Percentiles rank a stretch among this genome's conserved stretches.
Evolutionary conservation across 2,329 filamentous ascomycete genomes (phyloP).

Genomic region (Colletotrichum camelliae): DNA sequence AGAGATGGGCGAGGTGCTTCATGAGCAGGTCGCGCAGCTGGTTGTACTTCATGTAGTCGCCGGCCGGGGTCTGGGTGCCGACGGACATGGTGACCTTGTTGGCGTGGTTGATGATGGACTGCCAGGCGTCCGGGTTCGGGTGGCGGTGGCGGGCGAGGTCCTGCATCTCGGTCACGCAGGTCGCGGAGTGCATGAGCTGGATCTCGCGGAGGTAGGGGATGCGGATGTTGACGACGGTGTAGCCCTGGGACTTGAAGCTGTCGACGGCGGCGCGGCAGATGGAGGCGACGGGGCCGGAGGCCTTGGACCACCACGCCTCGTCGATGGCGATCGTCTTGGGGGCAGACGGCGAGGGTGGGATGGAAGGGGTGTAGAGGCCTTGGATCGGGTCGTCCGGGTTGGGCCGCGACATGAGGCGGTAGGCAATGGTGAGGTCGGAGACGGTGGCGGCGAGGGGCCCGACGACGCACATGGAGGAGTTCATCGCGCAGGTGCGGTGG

Average conservation of each 20-base stretch:
- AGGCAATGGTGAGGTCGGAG: constrained; percentile 81
- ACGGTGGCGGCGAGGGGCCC: constrained; percentile 81
- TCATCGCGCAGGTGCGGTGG: constrained; percentile 66
- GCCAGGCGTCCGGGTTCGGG: constrained; percentile 51
- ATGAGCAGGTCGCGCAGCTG: constrained; percentile 78
- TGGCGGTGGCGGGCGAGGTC: constrained; percentile 44
- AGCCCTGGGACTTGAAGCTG: constrained; percentile 57
- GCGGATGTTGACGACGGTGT: constrained; percentile 61
- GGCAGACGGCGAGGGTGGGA: constrained; percentile 43
- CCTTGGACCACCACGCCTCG: constrained; percentile 51
- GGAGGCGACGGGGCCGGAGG: constrained; percentile 67
- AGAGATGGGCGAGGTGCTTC: constrained; percentile 77
- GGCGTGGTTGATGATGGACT: constrained; percentile 63
- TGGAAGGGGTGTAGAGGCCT: constrained; percentile 65
- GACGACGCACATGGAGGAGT: constrained; percentile 63
- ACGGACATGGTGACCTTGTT: constrained; percentile 75
- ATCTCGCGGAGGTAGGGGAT: constrained; percentile 73
- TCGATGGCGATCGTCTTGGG: constrained; percentile 76
- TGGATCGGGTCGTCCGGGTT: constrained; percentile 64
- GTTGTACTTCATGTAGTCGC: constrained; percentile 76
- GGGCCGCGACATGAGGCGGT: constrained; percentile 78
- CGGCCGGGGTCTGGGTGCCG: constrained; percentile 66
- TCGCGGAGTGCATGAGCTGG: constrained; percentile 77
- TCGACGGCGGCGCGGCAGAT: constrained; percentile 68
- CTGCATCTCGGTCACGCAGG: constrained; percentile 76